Conservation (phyloP, 148 eudicot species). For the Vaccinium macrocarpon region DNA sequence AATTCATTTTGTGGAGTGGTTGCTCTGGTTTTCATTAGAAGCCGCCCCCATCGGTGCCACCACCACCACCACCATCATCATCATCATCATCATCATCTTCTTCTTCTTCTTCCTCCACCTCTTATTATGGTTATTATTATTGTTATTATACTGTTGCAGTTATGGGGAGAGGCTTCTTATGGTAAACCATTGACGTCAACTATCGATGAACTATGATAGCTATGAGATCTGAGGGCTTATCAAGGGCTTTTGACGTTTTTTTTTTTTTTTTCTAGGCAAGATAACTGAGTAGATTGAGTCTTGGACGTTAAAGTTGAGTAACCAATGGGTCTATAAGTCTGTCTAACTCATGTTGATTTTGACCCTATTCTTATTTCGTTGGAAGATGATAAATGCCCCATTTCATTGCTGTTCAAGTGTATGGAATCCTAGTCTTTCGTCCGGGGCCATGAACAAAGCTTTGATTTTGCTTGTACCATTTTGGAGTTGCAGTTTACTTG, state of each 20-base stretch:
- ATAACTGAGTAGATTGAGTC: not conserved
- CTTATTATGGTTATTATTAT: too few relatives aligned
- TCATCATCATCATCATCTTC: not conserved
- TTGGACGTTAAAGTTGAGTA: not conserved
- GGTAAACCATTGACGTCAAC: not conserved
- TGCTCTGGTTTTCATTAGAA: conserved; percentile 5
- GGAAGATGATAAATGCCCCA: not conserved
- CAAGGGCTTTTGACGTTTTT: not conserved
- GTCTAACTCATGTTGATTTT: not conserved
- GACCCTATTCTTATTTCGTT: not conserved
- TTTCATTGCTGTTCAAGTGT: not conserved
- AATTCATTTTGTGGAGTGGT: conserved; percentile 1
- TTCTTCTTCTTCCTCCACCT: not conserved
- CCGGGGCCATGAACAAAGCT: not conserved
- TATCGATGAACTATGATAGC: conserved; percentile 6
- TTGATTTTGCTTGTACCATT: not conserved
- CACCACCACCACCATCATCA: not conserved
- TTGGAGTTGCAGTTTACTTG: not conserved
- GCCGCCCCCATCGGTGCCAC: not conserved
- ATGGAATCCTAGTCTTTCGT: not conserved
- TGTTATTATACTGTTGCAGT: not conserved
- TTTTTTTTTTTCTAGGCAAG: not conserved
- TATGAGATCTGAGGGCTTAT: conserved; percentile 19
- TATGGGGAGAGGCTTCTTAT: not conserved
- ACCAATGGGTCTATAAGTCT: not conserved